Percentiles rank a stretch among this genome's conserved stretches.
Conservation (phyloP, 2,329 filamentous ascomycete genomes). For the Sphaerostilbella broomeana region DNA sequence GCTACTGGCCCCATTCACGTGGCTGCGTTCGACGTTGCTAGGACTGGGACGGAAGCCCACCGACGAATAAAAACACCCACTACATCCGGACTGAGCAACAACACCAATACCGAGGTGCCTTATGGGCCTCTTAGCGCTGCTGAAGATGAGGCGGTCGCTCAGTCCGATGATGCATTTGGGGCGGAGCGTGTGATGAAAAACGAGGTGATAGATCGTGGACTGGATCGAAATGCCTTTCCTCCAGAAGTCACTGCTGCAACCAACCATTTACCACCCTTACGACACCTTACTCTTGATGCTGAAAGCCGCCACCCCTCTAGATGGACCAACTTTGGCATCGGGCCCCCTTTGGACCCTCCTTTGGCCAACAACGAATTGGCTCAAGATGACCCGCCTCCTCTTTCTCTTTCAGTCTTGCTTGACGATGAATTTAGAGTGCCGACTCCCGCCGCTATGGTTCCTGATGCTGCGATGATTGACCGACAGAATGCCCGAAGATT, state of each 20-base stretch:
- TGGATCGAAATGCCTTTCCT: conserved; percentile 11
- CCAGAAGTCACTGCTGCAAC: conserved; percentile 11
- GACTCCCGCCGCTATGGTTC: conserved; percentile 43
- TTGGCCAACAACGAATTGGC: conserved; percentile 6
- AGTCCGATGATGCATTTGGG: conserved; percentile 9
- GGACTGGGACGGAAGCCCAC: conserved; percentile 7
- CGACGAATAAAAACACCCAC: conserved; percentile 10
- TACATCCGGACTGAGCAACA: conserved; percentile 9
- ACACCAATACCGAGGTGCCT: conserved; percentile 4
- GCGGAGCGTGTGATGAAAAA: conserved; percentile 7
- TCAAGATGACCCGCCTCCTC: conserved; percentile 12
- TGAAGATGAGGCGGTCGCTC: conserved; percentile 6
- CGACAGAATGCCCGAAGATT: conserved; percentile 38
- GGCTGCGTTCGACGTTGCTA: conserved; percentile 11
- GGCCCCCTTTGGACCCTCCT: conserved; percentile 3
- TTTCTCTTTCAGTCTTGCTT: conserved; percentile 12
- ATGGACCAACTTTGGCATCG: conserved; percentile 1
- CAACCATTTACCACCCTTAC: conserved; percentile 6
- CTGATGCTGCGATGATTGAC: conserved; percentile 32
- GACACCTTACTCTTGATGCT: conserved; percentile 10
- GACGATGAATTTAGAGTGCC: conserved; percentile 25
- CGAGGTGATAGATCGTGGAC: conserved; percentile 7
- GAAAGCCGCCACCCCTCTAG: conserved; percentile 7
- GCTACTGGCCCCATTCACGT: conserved; percentile 14
- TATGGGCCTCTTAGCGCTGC: conserved; percentile 6